phyloP scores from a whole-genome alignment of 2,329 filamentous ascomycete species.

The Cryphonectria radicalis region DNA sequence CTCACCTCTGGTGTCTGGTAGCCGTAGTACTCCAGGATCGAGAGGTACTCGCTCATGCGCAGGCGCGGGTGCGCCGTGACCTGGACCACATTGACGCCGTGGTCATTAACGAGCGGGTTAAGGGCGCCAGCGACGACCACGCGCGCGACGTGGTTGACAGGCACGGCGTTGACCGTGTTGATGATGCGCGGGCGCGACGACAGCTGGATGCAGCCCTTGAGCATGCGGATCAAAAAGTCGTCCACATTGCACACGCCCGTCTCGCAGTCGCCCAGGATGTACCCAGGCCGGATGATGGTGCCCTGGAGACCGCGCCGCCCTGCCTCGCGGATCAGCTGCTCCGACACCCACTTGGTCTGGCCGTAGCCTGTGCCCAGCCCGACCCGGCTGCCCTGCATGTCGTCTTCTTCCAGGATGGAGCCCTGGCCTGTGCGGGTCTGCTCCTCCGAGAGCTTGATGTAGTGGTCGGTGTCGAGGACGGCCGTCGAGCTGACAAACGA shows the following conservation, averaged over 20 bases:
- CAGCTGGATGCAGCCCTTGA: conserved; percentile 87
- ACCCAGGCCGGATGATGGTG: conserved; percentile 80
- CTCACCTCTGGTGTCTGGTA: conserved; percentile 69
- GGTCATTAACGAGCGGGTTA: conserved; percentile 53
- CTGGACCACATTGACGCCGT: conserved; percentile 67
- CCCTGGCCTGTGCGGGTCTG: conserved; percentile 63
- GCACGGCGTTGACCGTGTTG: conserved; percentile 90
- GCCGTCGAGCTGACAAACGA: conserved; percentile 83
- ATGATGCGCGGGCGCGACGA: conserved; percentile 72
- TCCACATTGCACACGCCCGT: conserved; percentile 79
- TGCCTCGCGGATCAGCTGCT: conserved; percentile 75
- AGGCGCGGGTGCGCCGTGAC: conserved; percentile 81
- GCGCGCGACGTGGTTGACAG: conserved; percentile 81
- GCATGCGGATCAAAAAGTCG: conserved; percentile 85
- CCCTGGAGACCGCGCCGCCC: conserved; percentile 76
- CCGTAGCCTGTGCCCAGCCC: conserved; percentile 88
- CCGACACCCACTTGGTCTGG: conserved; percentile 84
- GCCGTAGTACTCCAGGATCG: conserved; percentile 71
- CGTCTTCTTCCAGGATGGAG: conserved; percentile 75
- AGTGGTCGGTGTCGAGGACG: conserved; percentile 81
- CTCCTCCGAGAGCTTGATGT: conserved; percentile 72
- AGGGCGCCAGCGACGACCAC: conserved; percentile 77
- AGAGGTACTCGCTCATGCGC: conserved; percentile 78
- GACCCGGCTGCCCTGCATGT: conserved; percentile 74
- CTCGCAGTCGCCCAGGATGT: conserved; percentile 75